phyloP scores from a whole-genome alignment of 441 rosid genomes.

The Breynia disticha region DNA sequence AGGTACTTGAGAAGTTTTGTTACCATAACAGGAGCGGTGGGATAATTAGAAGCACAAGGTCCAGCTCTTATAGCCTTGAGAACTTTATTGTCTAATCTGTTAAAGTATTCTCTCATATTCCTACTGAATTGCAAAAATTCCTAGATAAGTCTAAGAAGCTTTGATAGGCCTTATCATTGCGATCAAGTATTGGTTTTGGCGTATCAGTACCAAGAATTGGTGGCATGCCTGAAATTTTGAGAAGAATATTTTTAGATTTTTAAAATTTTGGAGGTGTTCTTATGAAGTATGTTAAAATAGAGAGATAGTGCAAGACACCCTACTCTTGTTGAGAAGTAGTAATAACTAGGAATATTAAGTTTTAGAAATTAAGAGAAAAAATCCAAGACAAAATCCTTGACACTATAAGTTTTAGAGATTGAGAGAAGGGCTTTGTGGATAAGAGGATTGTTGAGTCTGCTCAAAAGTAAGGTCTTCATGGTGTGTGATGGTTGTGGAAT shows the following conservation, averaged over 20 bases:
- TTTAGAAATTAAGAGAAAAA: constrained; percentile 15
- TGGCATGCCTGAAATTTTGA: constrained; percentile 21
- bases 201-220: constrained; percentile 14
- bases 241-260: constrained; percentile 5
- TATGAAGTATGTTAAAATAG: constrained; percentile 15
- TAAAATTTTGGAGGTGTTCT: constrained; percentile 13
- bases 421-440: constrained; percentile 19
- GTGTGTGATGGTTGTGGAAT: constrained; percentile 14
- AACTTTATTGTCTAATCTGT: too few relatives aligned
- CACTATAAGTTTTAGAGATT: constrained; percentile 4
- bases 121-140: too few relatives aligned
- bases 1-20: too few relatives aligned
- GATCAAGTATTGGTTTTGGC: constrained; percentile 13
- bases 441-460: constrained; percentile 20
- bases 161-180: constrained; percentile 9
- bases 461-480: constrained; percentile 19
- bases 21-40: too few relatives aligned
- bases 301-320: constrained; percentile 13
- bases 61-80: too few relatives aligned
- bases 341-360: constrained; percentile 22
- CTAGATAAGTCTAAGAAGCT: constrained; percentile 9
- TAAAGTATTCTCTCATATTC: too few relatives aligned
- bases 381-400: constrained; percentile 23
- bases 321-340: constrained; percentile 23
- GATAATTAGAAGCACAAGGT: too few relatives aligned